Base-by-base conservation (phyloP, 2,329 filamentous ascomycete genomes). In the Cordyceps farinosa region DNA sequence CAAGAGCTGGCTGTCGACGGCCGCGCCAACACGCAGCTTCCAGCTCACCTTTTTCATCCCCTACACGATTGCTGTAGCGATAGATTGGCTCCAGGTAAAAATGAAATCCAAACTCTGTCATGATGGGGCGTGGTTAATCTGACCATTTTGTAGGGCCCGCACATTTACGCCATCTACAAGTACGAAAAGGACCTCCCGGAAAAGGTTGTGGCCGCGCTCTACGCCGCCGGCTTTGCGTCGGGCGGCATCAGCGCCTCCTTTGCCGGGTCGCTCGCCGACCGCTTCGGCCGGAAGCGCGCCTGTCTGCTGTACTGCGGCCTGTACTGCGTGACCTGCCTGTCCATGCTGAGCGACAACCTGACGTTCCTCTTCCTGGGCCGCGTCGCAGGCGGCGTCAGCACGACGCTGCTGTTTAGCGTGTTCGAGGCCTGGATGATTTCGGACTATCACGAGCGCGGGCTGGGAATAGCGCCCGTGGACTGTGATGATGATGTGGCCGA, bases 371-470 rank as follows among this genome's bases (percentile, higher is more conserved):
- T 84, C 68, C 54, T 81, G 3, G 85, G 85, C 17, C 78, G 84
- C n/a, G 68, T 82, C 1, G 76, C 82, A 8, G 84, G 84, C 17
- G 85, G 85, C 0, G 67, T 87, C 22, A 81, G 80, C 64, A 84
- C 83, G 10, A 86, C 82, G 15, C 73, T 87, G 27, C 76, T 87
- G 22, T 86, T 82, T 73, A 84, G 78, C 54, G 82, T 82, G 10
- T 86, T 87, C 65, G 84, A 87, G 67, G 80, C 82, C 52, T 87
- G 84, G 84, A 81, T 87, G 76, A 81, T 87, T 34, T 78, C 82
- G 53, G 84, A 87, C 67, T 87, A 80, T 65, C 78, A 83, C 64
- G 71, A 75, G 30, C 73, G 78, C 48, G 77, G 77, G n/a, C 68
- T 84, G 7, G 72, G 79, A n/a, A 72, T 64, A 11, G 3, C 53